Base-by-base conservation (phyloP, 2,329 filamentous ascomycete genomes). In the Paecilomyces niveus region DNA sequence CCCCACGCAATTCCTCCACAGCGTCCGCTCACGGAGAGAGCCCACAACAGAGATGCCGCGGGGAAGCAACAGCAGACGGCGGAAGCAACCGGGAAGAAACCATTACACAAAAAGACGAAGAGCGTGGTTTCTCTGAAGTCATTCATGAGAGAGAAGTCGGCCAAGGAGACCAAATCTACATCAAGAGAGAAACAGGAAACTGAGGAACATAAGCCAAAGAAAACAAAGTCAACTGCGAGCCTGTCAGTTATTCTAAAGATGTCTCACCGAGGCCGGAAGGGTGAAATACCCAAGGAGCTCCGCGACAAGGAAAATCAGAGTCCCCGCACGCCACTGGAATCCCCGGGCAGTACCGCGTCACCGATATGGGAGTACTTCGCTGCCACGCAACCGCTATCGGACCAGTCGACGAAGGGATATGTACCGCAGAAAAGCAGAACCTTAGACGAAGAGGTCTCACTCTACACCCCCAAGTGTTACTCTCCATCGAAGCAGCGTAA, bases 271-370 rank as follows among this genome's bases (percentile, higher is more conserved):
- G 87, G 85, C 63, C 74, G 88, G 24, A 83, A 84, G 61, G 82
- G 84, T 11, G 82, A 85, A 6, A 78, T 81, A 56, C 73, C 78
- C 24, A 79, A 77, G 45, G 72, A 76, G 49, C 74, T 73, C 29
- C 87, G 84, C 67, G 87, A 93, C 72, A 96, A 96, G 74, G 92
- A 96, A 74, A 96, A 96, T 71, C 83, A 81, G 57, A 87, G 83
- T 32, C 90, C 89, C 3, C 77, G 80, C 0, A 75, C 78, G 11
- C 67, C 73, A 7, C 70, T 72, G 15, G 74, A 77, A 49, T 45
- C 39, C 39, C 39, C 39, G 6, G 21, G 39, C 39, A 45, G 39
- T 13, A 68, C 75, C 9, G 80, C 83, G 18, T 85, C 89, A 1
- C 91, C 92, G 24, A 92, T 93, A 58, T 96, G 90, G 80, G 85